Evolutionary conservation across 2,329 filamentous ascomycete species (phyloP), one percentile per base, ranked within the genome.

Genomic region (Leptographium procerum): DNA sequence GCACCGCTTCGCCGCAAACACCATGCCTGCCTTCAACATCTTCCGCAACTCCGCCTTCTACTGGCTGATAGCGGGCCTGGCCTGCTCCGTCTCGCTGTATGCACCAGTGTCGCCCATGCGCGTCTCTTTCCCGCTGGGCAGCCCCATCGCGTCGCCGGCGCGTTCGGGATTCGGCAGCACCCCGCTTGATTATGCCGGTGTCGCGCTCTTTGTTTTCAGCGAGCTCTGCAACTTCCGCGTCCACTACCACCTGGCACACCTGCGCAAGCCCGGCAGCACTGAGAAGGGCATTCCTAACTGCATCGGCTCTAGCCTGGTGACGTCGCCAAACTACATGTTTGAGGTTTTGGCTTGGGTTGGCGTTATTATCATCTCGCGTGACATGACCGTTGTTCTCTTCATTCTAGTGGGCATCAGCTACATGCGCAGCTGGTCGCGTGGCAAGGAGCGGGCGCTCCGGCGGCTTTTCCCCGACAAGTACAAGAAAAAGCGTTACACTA

Each of bases 301-400:
- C 29, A 83, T 92, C 60, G 89, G 91, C 33, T 97, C 96, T 72
- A 78, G 77, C 63, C 74, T 89, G 40, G 92, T 99, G 56, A 99
- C 94, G 14, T 95, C 91, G 75, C 94, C 94, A 48, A 99, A 99
- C 76, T 99, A 99, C 77, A 83, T 95, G 77, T 97, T 95, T 66
- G 94, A 99, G 74, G 79, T 88, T 8, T 71, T 95, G 43, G 84
- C 91, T 0, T 99, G 94, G 94, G 66, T 88, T 33, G 91, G 91
- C 29, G 79, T 97, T 58, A 86, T 88, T 65, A 69, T 95, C 50
- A 81, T 92, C 57, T 91, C 85, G 66, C 86, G 89, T 67, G 91
- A 86, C 73, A 87, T 87, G 77, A 82, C 85, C 55, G 88, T 94
- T 0, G 76, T 84, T 19, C 65, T 95, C 24, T 97, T 97, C 72